Conservation (phyloP, 257 asterid genomes). For the Hygrophila difformis region DNA sequence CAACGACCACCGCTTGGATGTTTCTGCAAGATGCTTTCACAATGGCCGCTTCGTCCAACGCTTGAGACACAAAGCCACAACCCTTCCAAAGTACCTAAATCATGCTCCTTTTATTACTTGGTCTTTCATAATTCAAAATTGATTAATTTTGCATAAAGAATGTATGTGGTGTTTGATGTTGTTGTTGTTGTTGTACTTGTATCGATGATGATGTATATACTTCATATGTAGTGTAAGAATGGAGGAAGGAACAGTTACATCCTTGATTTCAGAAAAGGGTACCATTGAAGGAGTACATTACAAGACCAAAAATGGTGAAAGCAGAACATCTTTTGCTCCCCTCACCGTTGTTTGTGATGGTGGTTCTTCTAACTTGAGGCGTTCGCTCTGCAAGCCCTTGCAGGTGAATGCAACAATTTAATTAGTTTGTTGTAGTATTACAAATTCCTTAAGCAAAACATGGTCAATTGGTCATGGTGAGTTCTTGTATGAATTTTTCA, state of each 20-base stretch:
- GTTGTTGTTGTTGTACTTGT: too few species aligned
- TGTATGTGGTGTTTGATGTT: too few species aligned
- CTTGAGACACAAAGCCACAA: slow-evolving; percentile 43
- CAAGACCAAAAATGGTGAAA: slow-evolving; percentile 24
- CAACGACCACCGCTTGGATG: slow-evolving; percentile 29
- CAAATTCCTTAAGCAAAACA: background rate
- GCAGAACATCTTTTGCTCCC: slow-evolving; percentile 20
- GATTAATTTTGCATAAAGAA: background rate
- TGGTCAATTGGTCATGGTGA: background rate
- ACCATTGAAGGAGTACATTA: slow-evolving; percentile 26
- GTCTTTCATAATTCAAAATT: too few species aligned
- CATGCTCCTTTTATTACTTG: background rate
- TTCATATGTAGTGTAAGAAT: slow-evolving; percentile 25
- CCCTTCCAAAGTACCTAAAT: slow-evolving; percentile 44
- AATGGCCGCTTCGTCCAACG: slow-evolving; percentile 45
- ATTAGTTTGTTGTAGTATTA: too few species aligned
- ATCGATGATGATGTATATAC: too few species aligned
- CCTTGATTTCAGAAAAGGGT: slow-evolving; percentile 25
- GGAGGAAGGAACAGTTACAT: slow-evolving; percentile 32
- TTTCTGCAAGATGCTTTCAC: slow-evolving; percentile 45
- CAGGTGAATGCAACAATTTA: slow-evolving; percentile 43
- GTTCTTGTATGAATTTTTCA: slow-evolving; percentile 1
- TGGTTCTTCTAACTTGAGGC: slow-evolving; percentile 43
- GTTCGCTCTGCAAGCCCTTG: slow-evolving; percentile 66
- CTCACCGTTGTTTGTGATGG: slow-evolving; percentile 38